Base-by-base conservation (phyloP, 2,329 filamentous ascomycete species). In the Sphaerostilbella broomeana region DNA sequence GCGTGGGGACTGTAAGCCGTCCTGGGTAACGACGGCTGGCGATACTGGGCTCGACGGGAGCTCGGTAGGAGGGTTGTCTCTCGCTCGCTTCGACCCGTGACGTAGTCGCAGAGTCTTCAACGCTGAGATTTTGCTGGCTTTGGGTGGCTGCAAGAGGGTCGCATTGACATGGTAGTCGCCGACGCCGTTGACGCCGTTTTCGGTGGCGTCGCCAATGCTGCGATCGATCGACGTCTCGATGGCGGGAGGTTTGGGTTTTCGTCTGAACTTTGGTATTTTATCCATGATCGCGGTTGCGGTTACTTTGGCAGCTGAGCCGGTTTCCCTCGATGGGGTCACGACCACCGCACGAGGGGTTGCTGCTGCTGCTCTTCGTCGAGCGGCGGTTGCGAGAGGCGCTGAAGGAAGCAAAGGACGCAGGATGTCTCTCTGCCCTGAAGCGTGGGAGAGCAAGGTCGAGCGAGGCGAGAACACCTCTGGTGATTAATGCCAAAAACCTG, bases 71-170 rank as follows among this genome's bases (percentile, higher is more conserved):
- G 70, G 71, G 36, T 64, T 63, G 42, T 56, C 53, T 37, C 61
- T 55, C 13, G 67, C 66, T 51, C 70, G 67, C 57, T 73, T 73
- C 38, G 64, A 58, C 17, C 67, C 61, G 38, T 62, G 57, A 38
- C 65, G 63, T 37, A 72, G 59, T 36, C 67, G 63, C 42, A 73
- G 59, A 45, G 59, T 61, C 27, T 65, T 64, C 35, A 73, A 70
- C 27, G 69, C 56, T 13, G 63, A 59, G 28, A 58, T 60, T 40
- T 60, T 61, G 25, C 45, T 43, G 18, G 53, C 46, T 18, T 40
- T 6, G 9, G 26, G 29, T n/a, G 38, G 4, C 25, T 30, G 28
- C 30, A n/a, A n/a, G n/a, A n/a, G n/a, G n/a, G n/a, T n/a, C n/a
- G n/a, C n/a, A n/a, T n/a, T 46, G 22, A 19, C 46, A 45, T 11